These are phyloP conservation scores for Saprolegnia parasitica DNA, from an alignment of 352 stramenopile species.

Conservation along the genomic window DNA sequence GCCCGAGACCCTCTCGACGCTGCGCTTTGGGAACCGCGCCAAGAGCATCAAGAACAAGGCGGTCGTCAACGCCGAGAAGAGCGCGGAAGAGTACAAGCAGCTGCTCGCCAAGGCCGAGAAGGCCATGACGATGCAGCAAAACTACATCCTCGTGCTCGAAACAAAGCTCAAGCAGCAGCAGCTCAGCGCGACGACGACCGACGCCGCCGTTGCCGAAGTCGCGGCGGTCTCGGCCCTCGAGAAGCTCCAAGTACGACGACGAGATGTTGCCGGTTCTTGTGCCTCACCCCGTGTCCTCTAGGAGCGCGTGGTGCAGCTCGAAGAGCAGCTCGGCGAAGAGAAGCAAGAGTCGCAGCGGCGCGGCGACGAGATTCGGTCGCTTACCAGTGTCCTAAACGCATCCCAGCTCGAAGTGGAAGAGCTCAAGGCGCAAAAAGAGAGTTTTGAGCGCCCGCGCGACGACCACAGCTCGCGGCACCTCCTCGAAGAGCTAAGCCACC, in stretches of 20 bases:
- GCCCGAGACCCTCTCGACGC: constrained; percentile 88
- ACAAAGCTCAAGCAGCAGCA: constrained; percentile 39
- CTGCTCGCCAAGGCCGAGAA: constrained; percentile 80
- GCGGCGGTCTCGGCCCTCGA: constrained; percentile 40
- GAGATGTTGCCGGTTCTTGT: background rate
- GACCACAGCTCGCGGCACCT: constrained; percentile 25
- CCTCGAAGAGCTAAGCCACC: constrained; percentile 34
- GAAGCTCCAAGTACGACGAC: constrained; percentile 43
- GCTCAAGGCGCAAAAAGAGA: constrained; percentile 62
- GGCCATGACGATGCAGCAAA: constrained; percentile 70
- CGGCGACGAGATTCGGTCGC: constrained; percentile 65
- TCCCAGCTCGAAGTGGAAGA: constrained; percentile 58
- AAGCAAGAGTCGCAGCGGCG: constrained; percentile 71
- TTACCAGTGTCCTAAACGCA: constrained; percentile 56
- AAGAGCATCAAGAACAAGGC: constrained; percentile 95
- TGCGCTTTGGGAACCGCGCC: constrained; percentile 88
- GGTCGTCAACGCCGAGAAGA: constrained; percentile 89
- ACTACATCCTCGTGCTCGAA: constrained; percentile 79
- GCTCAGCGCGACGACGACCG: constrained; percentile 3
- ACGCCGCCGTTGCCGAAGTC: constrained; percentile 37
- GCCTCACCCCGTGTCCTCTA: constrained; percentile 1
- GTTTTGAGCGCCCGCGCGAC: constrained; percentile 39
- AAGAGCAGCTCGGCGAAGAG: constrained; percentile 76
- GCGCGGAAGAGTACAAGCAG: constrained; percentile 87
- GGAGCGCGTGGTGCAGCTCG: constrained; percentile 56